phyloP scores from a whole-genome alignment of 148 eudicot genomes.

The Fagopyrum tataricum region DNA sequence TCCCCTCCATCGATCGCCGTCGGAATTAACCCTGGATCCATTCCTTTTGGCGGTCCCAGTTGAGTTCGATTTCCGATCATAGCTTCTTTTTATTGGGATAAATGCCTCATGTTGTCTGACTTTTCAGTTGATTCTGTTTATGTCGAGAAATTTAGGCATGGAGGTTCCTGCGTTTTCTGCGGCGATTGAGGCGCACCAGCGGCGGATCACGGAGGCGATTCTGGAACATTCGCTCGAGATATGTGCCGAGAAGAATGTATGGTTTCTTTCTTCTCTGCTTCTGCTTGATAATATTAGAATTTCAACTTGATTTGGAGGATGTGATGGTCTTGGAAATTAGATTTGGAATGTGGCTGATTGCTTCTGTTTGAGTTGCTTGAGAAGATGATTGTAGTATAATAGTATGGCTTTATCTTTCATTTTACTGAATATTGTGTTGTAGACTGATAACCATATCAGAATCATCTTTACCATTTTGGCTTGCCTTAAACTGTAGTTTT shows the following conservation, averaged over 20 bases:
- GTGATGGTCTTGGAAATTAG: background rate
- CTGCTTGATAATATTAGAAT: background rate
- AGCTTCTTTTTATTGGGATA: background rate
- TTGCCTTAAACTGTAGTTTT: background rate
- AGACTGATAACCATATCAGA: background rate
- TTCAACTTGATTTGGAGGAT: background rate
- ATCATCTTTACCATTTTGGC: background rate
- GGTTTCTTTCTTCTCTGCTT: background rate
- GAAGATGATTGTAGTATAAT: background rate
- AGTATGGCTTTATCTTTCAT: background rate
- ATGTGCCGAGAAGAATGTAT: conserved; percentile 51
- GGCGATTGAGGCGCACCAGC: conserved; percentile 70
- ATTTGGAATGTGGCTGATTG: background rate
- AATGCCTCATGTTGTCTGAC: background rate
- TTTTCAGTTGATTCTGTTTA: conserved; percentile 2
- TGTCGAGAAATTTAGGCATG: conserved; percentile 22
- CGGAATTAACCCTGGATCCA: conserved; percentile 66
- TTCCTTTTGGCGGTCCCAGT: conserved; percentile 94
- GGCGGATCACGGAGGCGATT: conserved; percentile 55
- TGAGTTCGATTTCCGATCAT: conserved; percentile 18
- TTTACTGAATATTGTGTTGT: background rate
- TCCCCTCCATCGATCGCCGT: conserved; percentile 70
- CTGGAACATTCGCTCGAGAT: conserved; percentile 49
- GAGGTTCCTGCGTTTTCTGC: conserved; percentile 83
- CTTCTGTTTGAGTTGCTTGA: background rate